Percentiles rank a stretch among this genome's conserved stretches.
phyloP scores from a whole-genome alignment of 73 alveolate genomes.

The Paramecium caudatum region DNA sequence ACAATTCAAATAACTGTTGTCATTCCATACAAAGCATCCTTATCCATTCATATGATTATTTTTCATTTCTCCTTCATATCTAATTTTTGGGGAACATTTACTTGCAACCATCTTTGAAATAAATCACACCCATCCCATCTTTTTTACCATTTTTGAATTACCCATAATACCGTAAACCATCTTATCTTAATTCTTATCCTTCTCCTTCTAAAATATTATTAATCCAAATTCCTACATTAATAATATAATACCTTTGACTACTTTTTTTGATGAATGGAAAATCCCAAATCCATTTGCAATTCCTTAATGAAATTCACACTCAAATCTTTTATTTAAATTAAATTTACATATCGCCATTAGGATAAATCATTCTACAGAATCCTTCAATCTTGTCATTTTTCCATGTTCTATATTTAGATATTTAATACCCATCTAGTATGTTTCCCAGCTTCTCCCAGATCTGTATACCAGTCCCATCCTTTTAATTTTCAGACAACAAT shows the following conservation, averaged over 20 bases:
- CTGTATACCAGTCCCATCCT: background rate
- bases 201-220: slow-evolving; percentile 40
- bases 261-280: background rate
- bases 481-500: background rate
- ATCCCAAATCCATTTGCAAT: slow-evolving; percentile 58
- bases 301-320: slow-evolving; percentile 33
- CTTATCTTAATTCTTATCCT: slow-evolving; percentile 13
- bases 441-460: slow-evolving; percentile 23
- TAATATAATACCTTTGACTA: slow-evolving; percentile 10
- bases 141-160: slow-evolving; percentile 31
- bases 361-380: slow-evolving; percentile 51
- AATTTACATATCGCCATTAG: slow-evolving; percentile 51
- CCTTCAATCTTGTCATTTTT: slow-evolving; percentile 37
- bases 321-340: slow-evolving; percentile 34
- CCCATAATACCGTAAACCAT: slow-evolving; percentile 32
- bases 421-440: slow-evolving; percentile 42
- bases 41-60: slow-evolving; percentile 38
- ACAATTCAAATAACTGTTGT: background rate
- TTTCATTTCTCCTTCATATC: slow-evolving; percentile 49
- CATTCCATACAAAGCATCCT: slow-evolving; percentile 34
- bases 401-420: slow-evolving; percentile 41
- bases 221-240: background rate
- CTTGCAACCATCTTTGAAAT: slow-evolving; percentile 58
- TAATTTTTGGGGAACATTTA: background rate
- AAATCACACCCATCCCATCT: slow-evolving; percentile 14